These are phyloP conservation scores for Aspergillus indologenus DNA, from an alignment of 495 filamentous ascomycete genomes.

Conservation along the genomic window DNA sequence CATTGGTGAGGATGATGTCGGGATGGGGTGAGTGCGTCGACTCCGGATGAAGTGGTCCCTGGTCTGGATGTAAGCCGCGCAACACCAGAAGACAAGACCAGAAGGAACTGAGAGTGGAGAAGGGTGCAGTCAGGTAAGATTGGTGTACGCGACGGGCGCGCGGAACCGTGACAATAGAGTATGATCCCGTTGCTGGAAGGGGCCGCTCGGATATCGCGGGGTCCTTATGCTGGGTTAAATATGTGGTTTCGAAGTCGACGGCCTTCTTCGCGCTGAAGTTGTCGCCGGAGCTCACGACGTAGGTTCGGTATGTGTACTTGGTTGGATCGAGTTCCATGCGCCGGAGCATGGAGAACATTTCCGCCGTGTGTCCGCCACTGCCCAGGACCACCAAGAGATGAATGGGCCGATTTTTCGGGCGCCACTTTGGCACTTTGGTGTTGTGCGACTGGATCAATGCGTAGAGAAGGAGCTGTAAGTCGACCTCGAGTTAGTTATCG, in stretches of 20 bases:
- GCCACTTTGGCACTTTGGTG: conserved; percentile 31
- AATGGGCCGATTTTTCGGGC: conserved; percentile 36
- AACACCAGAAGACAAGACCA: conserved; percentile 44
- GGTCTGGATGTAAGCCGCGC: conserved; percentile 35
- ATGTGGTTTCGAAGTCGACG: conserved; percentile 55
- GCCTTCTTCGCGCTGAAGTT: conserved; percentile 66
- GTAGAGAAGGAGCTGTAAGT: conserved; percentile 22
- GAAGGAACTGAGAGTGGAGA: conserved; percentile 57
- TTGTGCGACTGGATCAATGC: conserved; percentile 35
- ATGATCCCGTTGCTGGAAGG: conserved; percentile 23
- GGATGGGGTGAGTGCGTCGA: conserved; percentile 44
- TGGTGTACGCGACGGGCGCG: conserved; percentile 78
- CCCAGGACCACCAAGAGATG: conserved; percentile 84
- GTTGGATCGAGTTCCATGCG: conserved; percentile 41
- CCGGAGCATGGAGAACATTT: conserved; percentile 81
- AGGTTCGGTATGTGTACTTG: conserved; percentile 69
- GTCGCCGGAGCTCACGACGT: conserved; percentile 77
- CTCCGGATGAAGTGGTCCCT: conserved; percentile 20
- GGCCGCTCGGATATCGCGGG: not conserved
- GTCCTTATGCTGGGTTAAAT: conserved; percentile 19
- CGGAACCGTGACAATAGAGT: conserved; percentile 60
- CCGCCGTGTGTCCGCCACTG: conserved; percentile 89
- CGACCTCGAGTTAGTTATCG: not conserved
- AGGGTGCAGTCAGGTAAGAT: conserved; percentile 63
- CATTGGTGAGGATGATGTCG: conserved; percentile 81